Percentiles rank a stretch among this genome's conserved stretches.
Conservation (phyloP, 805 yeast genomes). For the Metschnikowia drakensbergensis region DNA sequence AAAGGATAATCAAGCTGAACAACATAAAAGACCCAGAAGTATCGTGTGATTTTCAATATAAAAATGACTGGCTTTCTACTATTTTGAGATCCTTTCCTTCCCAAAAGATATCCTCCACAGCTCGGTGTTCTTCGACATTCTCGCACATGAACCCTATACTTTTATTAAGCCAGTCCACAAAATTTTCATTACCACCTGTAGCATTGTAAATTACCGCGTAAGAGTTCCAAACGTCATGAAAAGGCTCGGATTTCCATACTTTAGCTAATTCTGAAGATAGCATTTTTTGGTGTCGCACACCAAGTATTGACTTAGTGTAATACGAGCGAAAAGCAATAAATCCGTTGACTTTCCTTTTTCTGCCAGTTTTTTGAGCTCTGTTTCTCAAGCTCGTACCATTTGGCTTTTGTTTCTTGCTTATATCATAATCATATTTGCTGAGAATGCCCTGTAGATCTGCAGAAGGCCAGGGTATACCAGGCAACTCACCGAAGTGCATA, state of each 20-base stretch:
- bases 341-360: slow-evolving; percentile 6
- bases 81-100: not conserved
- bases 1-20: slow-evolving; percentile 12
- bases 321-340: slow-evolving; percentile 9
- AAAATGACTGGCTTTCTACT: not conserved
- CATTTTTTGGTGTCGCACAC: slow-evolving; percentile 5
- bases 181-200: slow-evolving; percentile 8
- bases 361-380: not conserved
- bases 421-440: not conserved
- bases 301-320: slow-evolving; percentile 7
- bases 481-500: slow-evolving; percentile 1
- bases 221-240: slow-evolving; percentile 6
- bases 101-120: slow-evolving; percentile 9
- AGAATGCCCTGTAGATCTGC: slow-evolving; percentile 2
- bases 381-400: not conserved
- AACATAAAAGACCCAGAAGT: slow-evolving; percentile 3
- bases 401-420: not conserved
- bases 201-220: slow-evolving; percentile 10
- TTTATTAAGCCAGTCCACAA: slow-evolving; percentile 7
- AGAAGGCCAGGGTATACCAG: slow-evolving; percentile 5
- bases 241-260: slow-evolving; percentile 7
- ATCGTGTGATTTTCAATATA: slow-evolving; percentile 1
- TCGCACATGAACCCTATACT: slow-evolving; percentile 1
- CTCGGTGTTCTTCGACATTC: not conserved
- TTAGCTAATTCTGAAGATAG: slow-evolving; percentile 7